Evolutionary conservation across 2,329 filamentous ascomycete species (phyloP), one percentile per base, ranked within the genome.

Genomic region (Sporothrix dimorphospora): DNA sequence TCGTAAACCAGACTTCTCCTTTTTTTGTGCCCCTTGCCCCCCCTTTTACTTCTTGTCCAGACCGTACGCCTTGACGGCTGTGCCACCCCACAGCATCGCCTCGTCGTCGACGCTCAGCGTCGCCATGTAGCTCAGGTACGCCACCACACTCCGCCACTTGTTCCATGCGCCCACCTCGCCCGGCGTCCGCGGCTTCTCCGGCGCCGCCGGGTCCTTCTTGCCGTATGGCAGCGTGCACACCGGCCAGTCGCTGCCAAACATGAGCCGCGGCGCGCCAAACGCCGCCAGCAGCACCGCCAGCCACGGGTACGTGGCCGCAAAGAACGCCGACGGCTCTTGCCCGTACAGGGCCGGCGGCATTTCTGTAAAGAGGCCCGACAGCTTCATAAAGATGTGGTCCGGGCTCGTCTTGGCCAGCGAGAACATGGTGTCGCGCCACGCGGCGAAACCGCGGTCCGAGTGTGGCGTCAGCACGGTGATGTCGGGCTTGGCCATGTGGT

Each of bases 171-270:
- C 80, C 77, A 34, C 70, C 47, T 86, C 86, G 2, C 87, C 87
- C 5, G 78, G 78, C 38, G 79, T 76, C 57, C 74, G 47, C 63
- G 69, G 53, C 27, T 69, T 34, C 34, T 38, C n/a, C 4, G 66
- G n/a, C 12, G 27, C 55, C 1, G 38, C 19, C 4, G 69, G 51
- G 9, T 63, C 27, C 34, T 53, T 45, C 12, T 78, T 77, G 30
- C 77, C 80, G 21, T 84, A 82, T 0, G 88, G 88, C 45, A 93
- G 83, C 74, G 93, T 94, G 82, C 94, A 97, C 0, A 98, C 91
- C 1, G 95, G 94, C 95, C 95, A 98, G 81, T 98, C 94, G 75
- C 92, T 94, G 30, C 91, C 94, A 81, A 96, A 98, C 91, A 98
- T 94, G 79, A 96, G 86, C 75, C 93, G 86, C 27, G 84, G 79